These are phyloP conservation scores for Neodidymelliopsis sp. DNA, from an alignment of 2,329 filamentous ascomycete species.

Conservation along the genomic window DNA sequence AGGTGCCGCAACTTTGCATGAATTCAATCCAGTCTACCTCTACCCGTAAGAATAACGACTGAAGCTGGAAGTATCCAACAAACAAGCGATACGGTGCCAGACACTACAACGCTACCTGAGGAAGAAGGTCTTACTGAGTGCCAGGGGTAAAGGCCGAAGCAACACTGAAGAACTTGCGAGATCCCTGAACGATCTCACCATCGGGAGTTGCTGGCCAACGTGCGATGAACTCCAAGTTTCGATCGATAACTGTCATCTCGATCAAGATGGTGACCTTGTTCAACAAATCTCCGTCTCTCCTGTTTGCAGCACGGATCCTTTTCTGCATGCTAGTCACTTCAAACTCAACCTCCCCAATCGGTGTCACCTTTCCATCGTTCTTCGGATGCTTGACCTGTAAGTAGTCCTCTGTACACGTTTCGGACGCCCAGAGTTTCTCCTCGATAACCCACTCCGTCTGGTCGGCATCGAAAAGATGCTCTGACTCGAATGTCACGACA, in stretches of 20 bases:
- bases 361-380: conserved; percentile 15
- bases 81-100: too few species aligned
- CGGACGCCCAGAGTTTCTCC: conserved; percentile 17
- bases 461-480: background rate
- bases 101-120: too few species aligned
- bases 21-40: too few species aligned
- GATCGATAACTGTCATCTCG: conserved; percentile 24
- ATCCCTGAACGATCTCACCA: conserved; percentile 8
- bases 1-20: too few species aligned
- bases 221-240: conserved; percentile 23
- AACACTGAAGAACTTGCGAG: conserved; percentile 11
- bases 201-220: conserved; percentile 13
- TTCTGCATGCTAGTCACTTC: conserved; percentile 14
- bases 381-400: conserved; percentile 13
- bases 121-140: conserved; percentile 3
- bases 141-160: conserved; percentile 17
- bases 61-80: too few species aligned
- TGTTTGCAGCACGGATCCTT: background rate
- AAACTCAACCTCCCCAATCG: conserved; percentile 21
- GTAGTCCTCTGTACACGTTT: conserved; percentile 21
- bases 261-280: conserved; percentile 15
- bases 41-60: too few species aligned
- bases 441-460: conserved; percentile 5
- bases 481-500: conserved; percentile 1
- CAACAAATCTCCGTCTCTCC: background rate